A percentile compares a stretch with the other conserved stretches of the same genome.
phyloP scores from a whole-genome alignment of 2,329 filamentous ascomycete genomes.

The Akanthomyces muscarius region DNA sequence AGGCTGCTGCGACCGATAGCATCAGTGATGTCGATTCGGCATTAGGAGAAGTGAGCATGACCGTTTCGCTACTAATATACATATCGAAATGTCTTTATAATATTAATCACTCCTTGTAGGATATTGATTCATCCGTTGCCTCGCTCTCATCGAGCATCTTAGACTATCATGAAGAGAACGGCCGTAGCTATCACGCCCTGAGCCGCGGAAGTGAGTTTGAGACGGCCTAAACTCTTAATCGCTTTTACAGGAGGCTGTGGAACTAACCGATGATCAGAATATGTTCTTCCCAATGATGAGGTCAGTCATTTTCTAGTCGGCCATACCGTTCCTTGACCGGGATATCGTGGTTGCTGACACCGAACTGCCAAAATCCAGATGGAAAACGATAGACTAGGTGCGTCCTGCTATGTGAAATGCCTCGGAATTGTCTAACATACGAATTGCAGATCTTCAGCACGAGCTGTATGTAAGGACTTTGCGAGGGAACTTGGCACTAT shows the following conservation, averaged over 20 bases:
- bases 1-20: neutral
- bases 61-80: too few relatives aligned
- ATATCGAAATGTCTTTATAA: too few relatives aligned
- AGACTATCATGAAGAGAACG: slow-evolving; percentile 35
- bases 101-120: slow-evolving; percentile 8
- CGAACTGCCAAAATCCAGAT: too few relatives aligned
- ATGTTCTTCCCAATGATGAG: neutral
- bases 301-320: neutral
- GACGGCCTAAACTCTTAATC: slow-evolving; percentile 21
- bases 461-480: slow-evolving; percentile 32
- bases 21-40: slow-evolving; percentile 25
- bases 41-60: slow-evolving; percentile 20
- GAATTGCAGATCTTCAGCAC: slow-evolving; percentile 28
- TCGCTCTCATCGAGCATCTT: slow-evolving; percentile 35
- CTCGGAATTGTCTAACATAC: neutral
- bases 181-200: slow-evolving; percentile 35
- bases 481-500: slow-evolving; percentile 27
- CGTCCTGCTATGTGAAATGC: neutral
- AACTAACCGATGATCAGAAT: neutral
- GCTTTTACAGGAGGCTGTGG: neutral
- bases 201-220: slow-evolving; percentile 26
- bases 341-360: too few relatives aligned
- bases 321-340: neutral
- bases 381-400: neutral
- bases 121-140: slow-evolving; percentile 26